Evolutionary conservation across 2,329 filamentous ascomycete species (phyloP).

Genomic region (Colletotrichum sp.): DNA sequence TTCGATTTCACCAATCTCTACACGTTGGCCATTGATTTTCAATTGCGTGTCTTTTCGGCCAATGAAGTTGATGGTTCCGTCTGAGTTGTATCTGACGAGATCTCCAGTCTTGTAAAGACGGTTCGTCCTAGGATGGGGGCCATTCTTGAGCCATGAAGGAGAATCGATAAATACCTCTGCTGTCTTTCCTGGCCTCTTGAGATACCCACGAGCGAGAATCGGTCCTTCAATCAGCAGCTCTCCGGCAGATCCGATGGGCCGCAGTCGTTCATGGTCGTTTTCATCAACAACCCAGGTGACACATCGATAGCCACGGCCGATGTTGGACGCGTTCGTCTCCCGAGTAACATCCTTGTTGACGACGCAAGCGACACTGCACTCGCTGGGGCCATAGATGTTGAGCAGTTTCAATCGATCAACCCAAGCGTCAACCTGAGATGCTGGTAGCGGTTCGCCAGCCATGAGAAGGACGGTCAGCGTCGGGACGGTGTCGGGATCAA

Average conservation of each 20-base stretch:
- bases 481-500: constrained; percentile 16
- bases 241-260: constrained; percentile 23
- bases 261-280: constrained; percentile 17
- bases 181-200: background rate
- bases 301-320: background rate
- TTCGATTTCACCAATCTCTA: constrained; percentile 36
- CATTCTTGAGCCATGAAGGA: constrained; percentile 23
- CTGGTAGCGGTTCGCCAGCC: constrained; percentile 23
- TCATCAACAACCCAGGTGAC: constrained; percentile 26
- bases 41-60: constrained; percentile 33
- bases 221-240: constrained; percentile 25
- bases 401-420: background rate
- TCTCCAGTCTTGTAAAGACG: constrained; percentile 28
- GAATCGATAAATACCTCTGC: background rate
- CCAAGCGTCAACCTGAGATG: constrained; percentile 17
- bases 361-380: background rate
- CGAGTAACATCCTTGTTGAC: constrained; percentile 1
- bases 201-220: background rate
- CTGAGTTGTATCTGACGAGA: constrained; percentile 25
- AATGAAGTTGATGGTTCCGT: constrained; percentile 25
- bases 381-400: background rate
- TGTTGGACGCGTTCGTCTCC: constrained; percentile 23
- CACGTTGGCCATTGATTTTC: constrained; percentile 35
- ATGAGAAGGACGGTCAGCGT: constrained; percentile 15
- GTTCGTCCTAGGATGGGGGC: constrained; percentile 19